Evolutionary conservation across 176 grass and related monocot genomes (phyloP).

Genomic region (Tuctoria greenei): DNA sequence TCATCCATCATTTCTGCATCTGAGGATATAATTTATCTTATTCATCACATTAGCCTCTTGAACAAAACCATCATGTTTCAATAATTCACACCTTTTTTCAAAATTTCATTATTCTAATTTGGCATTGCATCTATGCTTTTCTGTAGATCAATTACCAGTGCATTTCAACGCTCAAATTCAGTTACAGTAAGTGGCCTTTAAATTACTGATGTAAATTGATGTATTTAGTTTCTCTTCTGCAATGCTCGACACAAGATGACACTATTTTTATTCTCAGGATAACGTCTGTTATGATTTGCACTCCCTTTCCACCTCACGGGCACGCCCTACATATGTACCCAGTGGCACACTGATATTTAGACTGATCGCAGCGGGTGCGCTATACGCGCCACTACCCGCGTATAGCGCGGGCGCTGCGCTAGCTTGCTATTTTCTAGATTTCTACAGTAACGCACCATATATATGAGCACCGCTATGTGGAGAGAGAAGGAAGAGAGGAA

Average conservation of each 20-base stretch:
- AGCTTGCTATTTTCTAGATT: no score
- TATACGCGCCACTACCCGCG: no score
- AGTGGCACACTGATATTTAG: no score
- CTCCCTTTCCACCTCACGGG: no score
- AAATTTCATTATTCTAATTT: neutral
- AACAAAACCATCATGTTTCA: slow-evolving; percentile 2
- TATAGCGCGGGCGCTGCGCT: no score
- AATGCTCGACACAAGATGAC: neutral
- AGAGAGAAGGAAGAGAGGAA: no score
- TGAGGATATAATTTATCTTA: slow-evolving; percentile 19
- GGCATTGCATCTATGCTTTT: neutral
- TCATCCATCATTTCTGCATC: slow-evolving; percentile 13
- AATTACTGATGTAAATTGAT: neutral
- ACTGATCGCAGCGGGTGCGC: no score
- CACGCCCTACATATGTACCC: no score
- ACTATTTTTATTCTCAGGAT: neutral
- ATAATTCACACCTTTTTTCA: slow-evolving; percentile 6
- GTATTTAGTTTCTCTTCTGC: neutral
- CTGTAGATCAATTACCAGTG: neutral
- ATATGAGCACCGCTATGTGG: no score
- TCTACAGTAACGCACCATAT: no score
- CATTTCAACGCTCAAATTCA: neutral
- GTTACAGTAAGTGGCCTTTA: neutral
- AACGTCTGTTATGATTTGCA: neutral
- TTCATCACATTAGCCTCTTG: neutral